These are phyloP conservation scores for Ceratobasidium papillatum DNA, from an alignment of 1,284 basidiomycete genomes.

Conservation along the genomic window DNA sequence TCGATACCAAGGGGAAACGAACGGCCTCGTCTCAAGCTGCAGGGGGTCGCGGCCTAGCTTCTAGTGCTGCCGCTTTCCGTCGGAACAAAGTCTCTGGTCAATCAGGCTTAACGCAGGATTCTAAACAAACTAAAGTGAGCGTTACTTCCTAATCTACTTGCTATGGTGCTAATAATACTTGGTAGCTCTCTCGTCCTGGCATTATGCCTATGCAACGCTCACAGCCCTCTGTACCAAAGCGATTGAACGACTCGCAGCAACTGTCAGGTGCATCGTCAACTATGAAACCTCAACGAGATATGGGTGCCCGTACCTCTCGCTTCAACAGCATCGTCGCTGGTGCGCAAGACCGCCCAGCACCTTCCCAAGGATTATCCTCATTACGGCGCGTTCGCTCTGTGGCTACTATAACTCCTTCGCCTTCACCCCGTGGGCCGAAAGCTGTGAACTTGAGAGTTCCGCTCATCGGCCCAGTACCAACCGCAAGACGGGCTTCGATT, in stretches of 20 bases:
- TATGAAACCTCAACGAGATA: background rate
- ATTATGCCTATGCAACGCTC: conserved; percentile 20
- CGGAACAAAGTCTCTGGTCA: background rate
- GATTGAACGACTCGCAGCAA: background rate
- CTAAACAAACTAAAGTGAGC: conserved; percentile 28
- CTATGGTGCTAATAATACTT: background rate
- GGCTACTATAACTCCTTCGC: conserved; percentile 10
- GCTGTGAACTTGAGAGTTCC: background rate
- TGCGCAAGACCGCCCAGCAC: background rate
- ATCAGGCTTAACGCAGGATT: background rate
- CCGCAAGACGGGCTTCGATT: conserved; percentile 2
- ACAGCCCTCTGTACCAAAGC: conserved; percentile 16
- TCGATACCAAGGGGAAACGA: conserved; percentile 4
- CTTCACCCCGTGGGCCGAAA: background rate
- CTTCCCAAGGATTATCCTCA: background rate
- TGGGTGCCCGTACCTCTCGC: background rate
- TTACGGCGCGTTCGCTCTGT: conserved; percentile 29
- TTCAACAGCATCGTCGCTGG: conserved; percentile 8
- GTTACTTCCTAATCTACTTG: background rate
- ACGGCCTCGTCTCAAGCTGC: background rate
- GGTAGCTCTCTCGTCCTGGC: conserved; percentile 9
- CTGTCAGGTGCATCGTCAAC: background rate
- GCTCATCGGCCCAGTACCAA: conserved; percentile 32
- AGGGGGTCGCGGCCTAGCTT: background rate
- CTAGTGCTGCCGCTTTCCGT: background rate